Evolutionary conservation across 139 green algal genomes (phyloP), one percentile per base, ranked within the genome.

Genomic region (Eudorina sp.): DNA sequence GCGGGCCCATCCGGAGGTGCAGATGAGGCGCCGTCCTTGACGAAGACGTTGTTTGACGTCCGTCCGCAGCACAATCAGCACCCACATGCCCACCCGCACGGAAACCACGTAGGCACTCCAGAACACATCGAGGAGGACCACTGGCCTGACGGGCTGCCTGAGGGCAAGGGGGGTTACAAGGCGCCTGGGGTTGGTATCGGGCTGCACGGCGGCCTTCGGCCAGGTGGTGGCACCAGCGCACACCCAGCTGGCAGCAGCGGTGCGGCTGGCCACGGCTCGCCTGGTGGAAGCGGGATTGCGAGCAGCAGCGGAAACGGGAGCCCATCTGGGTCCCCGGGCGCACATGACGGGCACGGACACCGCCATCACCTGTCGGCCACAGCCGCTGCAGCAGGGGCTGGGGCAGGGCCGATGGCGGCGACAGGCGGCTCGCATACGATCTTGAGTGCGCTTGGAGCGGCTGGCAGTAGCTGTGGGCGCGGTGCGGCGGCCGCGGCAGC

Each of bases 101-200:
- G 83, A 36, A 88, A 82, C 46, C 83, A 88, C 46, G 55, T 62
- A 4, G 83, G 83, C 16, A 70, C 68, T 53, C 83, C 83, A 13
- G 83, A 88, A 68, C 83, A 88, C 68, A 88, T 88, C 2, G 83
- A 88, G 83, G 83, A 88, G 83, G 83, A 88, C 68, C 83, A 88
- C 83, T 88, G 83, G 78, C 80, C 80, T 9, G 80, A 86, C n/a
- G 80, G 80, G 18, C 60, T 76, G 41, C 80, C 80, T 16, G 80
- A 86, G 80, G 80, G 60, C 41, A 86, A 86, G 60, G 80, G 80
- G 19, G 41, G 41, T 6, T 86, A 66, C 55, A 86, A 86, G 60
- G 80, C 60, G 41, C 41, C 58, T 4, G 80, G 80, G 23, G 78
- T 55, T 53, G 78, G 77, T 11, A 55, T 85, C 29, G 79, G 80